Evolutionary conservation across 2,329 filamentous ascomycete genomes (phyloP).

Genomic region (Cercospora beticola): DNA sequence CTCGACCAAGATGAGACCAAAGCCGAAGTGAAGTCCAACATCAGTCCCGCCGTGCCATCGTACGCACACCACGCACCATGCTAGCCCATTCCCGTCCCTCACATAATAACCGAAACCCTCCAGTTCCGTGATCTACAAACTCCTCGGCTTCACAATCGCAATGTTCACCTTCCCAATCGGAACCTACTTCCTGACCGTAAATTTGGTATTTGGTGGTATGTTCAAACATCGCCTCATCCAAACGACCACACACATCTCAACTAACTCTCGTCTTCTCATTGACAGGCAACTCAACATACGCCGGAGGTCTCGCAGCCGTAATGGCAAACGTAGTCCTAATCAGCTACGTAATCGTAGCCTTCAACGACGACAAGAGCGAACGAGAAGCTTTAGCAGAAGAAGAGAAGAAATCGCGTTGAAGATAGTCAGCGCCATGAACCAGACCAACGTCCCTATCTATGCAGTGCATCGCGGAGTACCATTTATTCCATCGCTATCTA

Average conservation of each 20-base stretch:
- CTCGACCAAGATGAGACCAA: constrained; percentile 47
- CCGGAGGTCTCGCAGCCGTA: constrained; percentile 79
- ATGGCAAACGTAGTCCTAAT: constrained; percentile 90
- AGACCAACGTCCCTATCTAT: background rate
- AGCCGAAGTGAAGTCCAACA: constrained; percentile 59
- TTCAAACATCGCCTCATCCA: background rate
- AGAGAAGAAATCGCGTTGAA: constrained; percentile 39
- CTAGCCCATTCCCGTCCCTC: background rate
- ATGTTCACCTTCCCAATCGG: constrained; percentile 88
- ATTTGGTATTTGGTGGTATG: constrained; percentile 74
- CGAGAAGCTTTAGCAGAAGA: constrained; percentile 47
- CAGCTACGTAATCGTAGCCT: constrained; percentile 86
- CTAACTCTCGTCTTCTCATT: background rate
- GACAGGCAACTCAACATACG: constrained; percentile 81
- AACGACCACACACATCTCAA: background rate
- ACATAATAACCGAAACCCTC: constrained; percentile 1
- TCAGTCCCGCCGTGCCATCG: constrained; percentile 79
- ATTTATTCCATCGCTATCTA: background rate
- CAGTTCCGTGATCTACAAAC: constrained; percentile 83
- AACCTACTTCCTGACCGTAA: constrained; percentile 80
- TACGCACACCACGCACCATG: constrained; percentile 46
- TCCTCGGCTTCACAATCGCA: constrained; percentile 83
- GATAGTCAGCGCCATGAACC: background rate
- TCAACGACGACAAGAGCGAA: constrained; percentile 73
- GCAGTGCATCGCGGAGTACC: background rate